Evolutionary conservation across 176 grass and related monocot genomes (phyloP), one percentile per base, ranked within the genome.

Genomic region (Ananas comosus): DNA sequence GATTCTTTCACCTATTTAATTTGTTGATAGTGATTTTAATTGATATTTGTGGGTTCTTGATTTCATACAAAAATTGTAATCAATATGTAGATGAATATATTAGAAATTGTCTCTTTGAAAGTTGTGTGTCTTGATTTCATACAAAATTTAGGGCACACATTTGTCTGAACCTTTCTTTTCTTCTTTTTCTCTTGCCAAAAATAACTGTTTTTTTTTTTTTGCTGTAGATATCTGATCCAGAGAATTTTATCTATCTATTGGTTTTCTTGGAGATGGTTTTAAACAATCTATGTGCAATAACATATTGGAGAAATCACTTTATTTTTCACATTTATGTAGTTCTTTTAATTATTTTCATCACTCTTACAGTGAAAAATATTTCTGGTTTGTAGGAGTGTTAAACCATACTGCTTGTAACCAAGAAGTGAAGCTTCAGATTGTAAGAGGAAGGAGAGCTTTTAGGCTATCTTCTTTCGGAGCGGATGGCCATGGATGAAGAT

Each of bases 401-500:
- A 33, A 33, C 29, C 29, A 33, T 33, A 33, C 29, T 33, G 29
- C 29, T 33, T 33, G 29, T 33, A 33, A 2, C n/a, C 16, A 59
- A 59, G 56, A 59, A 59, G 56, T 17, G 10, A 59, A 18, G 8
- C 16, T 59, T 17, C 56, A 59, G 10, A 21, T 59, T 9, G 19
- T 19, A 59, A 19, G n/a, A 21, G 8, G 8, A 14, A 5, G n/a
- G 19, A 19, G 10, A 5, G 7, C 56, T 4, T 25, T 28, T 69
- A 73, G 73, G 64, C 16, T 54, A 53, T 81, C 29, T 14, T 24
- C 16, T n/a, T 67, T 49, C 17, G 25, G 28, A 67, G 70, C 25
- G 64, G 49, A 65, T 73, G 61, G 72, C 59, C 53, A 78, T 81
- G 68, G 76, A 73, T 82, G 42, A 52, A 69, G 75, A 63, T 57